Evolutionary conservation across 257 asterid species (phyloP).

Genomic region (Lycium barbarum): DNA sequence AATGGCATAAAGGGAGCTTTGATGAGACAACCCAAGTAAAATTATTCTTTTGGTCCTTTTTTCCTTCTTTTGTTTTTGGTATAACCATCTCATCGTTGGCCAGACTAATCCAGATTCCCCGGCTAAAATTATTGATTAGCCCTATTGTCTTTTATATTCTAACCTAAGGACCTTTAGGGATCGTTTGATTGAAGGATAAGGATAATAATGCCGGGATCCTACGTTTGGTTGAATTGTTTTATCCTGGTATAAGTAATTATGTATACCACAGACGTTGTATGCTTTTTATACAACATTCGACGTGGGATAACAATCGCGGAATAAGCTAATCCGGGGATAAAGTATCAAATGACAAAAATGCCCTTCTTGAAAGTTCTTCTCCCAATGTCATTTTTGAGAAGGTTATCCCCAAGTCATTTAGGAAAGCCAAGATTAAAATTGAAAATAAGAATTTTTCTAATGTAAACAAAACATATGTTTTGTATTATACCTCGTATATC

Average conservation of each 20-base stretch:
- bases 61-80: not conserved
- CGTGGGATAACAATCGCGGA: not conserved
- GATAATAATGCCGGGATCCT: not conserved
- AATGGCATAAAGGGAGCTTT: not conserved
- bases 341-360: not conserved
- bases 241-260: not conserved
- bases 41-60: not conserved
- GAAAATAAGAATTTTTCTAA: not conserved
- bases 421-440: not conserved
- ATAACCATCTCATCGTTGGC: not conserved
- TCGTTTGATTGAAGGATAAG: not conserved
- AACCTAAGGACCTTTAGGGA: not conserved
- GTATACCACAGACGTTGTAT: not conserved
- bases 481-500: not conserved
- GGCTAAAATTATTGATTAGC: slow-evolving; percentile 5
- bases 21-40: not conserved
- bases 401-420: not conserved
- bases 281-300: not conserved
- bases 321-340: not conserved
- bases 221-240: not conserved
- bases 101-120: not conserved
- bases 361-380: not conserved
- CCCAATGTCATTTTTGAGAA: slow-evolving; percentile 19
- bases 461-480: not conserved
- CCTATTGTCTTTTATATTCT: not conserved